Evolutionary conservation across 768 basidiomycete species (phyloP).

Genomic region (Lactarius tabidus): DNA sequence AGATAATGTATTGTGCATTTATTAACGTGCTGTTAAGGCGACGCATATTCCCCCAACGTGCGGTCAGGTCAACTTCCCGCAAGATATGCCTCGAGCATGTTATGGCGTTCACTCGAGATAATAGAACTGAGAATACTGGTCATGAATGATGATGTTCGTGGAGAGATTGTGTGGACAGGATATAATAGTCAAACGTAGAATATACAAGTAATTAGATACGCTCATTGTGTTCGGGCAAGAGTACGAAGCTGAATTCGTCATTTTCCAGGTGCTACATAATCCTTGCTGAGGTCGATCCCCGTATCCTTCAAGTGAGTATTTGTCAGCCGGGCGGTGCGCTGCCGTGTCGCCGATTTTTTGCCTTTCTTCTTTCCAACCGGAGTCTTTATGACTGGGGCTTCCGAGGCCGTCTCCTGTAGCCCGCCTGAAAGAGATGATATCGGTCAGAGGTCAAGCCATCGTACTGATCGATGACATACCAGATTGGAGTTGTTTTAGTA

Average conservation of each 20-base stretch:
- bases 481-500: conserved; percentile 70
- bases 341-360: conserved; percentile 66
- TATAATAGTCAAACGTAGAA: not conserved
- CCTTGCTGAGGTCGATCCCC: conserved; percentile 72
- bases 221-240: not conserved
- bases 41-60: no score
- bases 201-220: not conserved
- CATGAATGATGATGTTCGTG: not conserved
- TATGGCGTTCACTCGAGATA: not conserved
- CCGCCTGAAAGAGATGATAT: conserved; percentile 50
- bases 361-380: conserved; percentile 69
- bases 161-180: not conserved
- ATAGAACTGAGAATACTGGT: not conserved
- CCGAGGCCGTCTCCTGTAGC: conserved; percentile 71
- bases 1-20: no score
- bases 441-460: not conserved
- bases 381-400: conserved; percentile 51
- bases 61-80: no score
- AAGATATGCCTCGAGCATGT: no score
- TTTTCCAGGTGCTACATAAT: conserved; percentile 46
- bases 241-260: not conserved
- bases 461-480: conserved; percentile 39
- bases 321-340: conserved; percentile 78
- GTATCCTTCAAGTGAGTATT: conserved; percentile 85
- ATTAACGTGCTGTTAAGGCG: no score